phyloP scores from a whole-genome alignment of 495 filamentous ascomycete species.

The Aspergillus kassunensis region DNA sequence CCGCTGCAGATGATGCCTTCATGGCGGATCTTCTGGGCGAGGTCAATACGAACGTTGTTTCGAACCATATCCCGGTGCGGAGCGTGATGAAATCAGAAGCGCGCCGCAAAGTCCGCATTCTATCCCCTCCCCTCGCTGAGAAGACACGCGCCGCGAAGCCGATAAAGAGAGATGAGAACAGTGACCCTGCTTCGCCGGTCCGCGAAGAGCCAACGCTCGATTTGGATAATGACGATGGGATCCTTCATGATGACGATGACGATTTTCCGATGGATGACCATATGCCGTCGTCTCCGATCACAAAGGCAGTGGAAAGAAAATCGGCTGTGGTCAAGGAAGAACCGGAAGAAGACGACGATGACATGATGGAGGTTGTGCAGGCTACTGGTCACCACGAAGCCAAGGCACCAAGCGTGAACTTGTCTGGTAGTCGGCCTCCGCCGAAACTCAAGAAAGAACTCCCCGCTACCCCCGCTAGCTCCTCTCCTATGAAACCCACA shows the following conservation, averaged over 20 bases:
- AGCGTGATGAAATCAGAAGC: slow-evolving; percentile 68
- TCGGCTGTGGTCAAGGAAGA: slow-evolving; percentile 59
- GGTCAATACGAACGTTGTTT: slow-evolving; percentile 77
- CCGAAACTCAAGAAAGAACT: slow-evolving; percentile 68
- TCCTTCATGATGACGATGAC: slow-evolving; percentile 47
- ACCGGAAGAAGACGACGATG: slow-evolving; percentile 69
- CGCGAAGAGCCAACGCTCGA: slow-evolving; percentile 36
- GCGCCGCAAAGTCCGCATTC: slow-evolving; percentile 69
- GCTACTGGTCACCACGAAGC: slow-evolving; percentile 60
- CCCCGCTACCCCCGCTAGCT: slow-evolving; percentile 66
- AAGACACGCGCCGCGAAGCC: slow-evolving; percentile 43
- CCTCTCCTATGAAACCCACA: slow-evolving; percentile 64
- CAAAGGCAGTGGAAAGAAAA: slow-evolving; percentile 75
- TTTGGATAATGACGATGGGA: slow-evolving; percentile 51
- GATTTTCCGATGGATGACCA: slow-evolving; percentile 84
- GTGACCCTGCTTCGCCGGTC: slow-evolving; percentile 27
- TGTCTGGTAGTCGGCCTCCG: slow-evolving; percentile 74
- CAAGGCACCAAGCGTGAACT: slow-evolving; percentile 70
- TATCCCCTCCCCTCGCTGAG: slow-evolving; percentile 67
- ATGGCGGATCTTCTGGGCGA: slow-evolving; percentile 80
- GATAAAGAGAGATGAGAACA: slow-evolving; percentile 41
- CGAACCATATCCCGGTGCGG: slow-evolving; percentile 49
- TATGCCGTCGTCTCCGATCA: slow-evolving; percentile 79
- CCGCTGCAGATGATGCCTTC: slow-evolving; percentile 83
- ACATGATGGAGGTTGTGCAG: slow-evolving; percentile 82